phyloP scores from a whole-genome alignment of 306 rosid species.

The Lathyrus aphaca region DNA sequence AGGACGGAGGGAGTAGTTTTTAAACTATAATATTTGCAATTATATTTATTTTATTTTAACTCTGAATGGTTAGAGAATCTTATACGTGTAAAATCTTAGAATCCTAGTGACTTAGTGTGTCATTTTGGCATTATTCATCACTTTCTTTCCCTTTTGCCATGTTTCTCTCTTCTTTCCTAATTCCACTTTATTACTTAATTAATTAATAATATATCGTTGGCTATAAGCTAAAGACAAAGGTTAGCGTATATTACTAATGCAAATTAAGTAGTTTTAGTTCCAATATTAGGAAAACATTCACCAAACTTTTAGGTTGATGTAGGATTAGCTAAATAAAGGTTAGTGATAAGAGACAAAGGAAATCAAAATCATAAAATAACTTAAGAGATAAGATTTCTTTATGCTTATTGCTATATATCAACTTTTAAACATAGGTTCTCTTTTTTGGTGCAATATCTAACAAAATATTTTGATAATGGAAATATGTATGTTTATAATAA shows the following conservation, averaged over 20 bases:
- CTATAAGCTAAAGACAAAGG: slow-evolving; percentile 40
- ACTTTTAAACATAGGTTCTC: slow-evolving; percentile 17
- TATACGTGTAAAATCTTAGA: slow-evolving; percentile 35
- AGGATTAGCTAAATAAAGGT: slow-evolving; percentile 31
- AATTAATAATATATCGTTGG: slow-evolving; percentile 1
- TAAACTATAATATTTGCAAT: too few relatives aligned
- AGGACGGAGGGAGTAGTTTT: too few relatives aligned
- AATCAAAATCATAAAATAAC: slow-evolving; percentile 12
- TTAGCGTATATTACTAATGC: slow-evolving; percentile 22
- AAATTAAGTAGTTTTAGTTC: slow-evolving; percentile 6
- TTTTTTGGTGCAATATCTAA: slow-evolving; percentile 28
- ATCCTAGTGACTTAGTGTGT: slow-evolving; percentile 33
- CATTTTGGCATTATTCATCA: slow-evolving; percentile 41
- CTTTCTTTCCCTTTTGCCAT: slow-evolving; percentile 10
- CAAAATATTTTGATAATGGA: not conserved
- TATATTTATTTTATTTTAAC: too few relatives aligned
- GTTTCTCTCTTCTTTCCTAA: slow-evolving; percentile 25
- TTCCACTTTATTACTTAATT: slow-evolving; percentile 3
- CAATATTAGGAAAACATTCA: slow-evolving; percentile 16
- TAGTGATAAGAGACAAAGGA: slow-evolving; percentile 13
- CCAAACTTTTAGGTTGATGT: slow-evolving; percentile 34
- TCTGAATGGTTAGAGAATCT: slow-evolving; percentile 43
- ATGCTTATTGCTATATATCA: slow-evolving; percentile 13
- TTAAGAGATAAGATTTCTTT: slow-evolving; percentile 37
- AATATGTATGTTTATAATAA: not conserved